Percentiles rank a stretch among this genome's conserved stretches.
Evolutionary conservation across 2,329 filamentous ascomycete species (phyloP).

Genomic region (Sporothrix protearum): DNA sequence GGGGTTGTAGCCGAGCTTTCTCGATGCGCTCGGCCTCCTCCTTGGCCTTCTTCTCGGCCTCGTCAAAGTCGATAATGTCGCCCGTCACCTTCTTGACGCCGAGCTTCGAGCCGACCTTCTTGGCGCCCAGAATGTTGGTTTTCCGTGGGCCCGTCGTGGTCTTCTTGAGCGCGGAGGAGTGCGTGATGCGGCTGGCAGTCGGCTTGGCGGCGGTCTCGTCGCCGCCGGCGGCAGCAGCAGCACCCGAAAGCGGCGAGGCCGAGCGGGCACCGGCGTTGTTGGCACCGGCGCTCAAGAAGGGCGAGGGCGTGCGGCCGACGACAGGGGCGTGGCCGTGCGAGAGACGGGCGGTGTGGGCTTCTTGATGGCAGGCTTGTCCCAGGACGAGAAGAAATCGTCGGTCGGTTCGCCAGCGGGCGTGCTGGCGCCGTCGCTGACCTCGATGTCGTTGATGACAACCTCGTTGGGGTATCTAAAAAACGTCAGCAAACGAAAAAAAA

Average conservation of each 20-base stretch:
- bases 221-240: conserved; percentile 50
- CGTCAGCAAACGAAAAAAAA: too few species aligned
- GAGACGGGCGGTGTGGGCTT: conserved; percentile 90
- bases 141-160: conserved; percentile 68
- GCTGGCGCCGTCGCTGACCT: conserved; percentile 56
- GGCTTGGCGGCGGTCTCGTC: conserved; percentile 50
- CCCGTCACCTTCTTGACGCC: conserved; percentile 86
- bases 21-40: conserved; percentile 95
- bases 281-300: conserved; percentile 76
- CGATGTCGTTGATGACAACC: conserved; percentile 76
- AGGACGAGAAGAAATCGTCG: conserved; percentile 98
- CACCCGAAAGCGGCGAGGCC: conserved; percentile 73
- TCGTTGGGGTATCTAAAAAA: conserved; percentile 80
- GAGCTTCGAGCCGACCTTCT: conserved; percentile 71
- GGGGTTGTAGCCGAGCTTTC: conserved; percentile 93
- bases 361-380: conserved; percentile 98
- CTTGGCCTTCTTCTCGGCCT: conserved; percentile 93
- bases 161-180: conserved; percentile 81
- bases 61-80: conserved; percentile 90
- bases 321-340: conserved; percentile 79
- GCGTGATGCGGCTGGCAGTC: conserved; percentile 66
- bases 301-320: conserved; percentile 77
- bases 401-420: conserved; percentile 78
- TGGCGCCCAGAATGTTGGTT: conserved; percentile 77
- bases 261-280: conserved; percentile 69